Evolutionary conservation across 768 basidiomycete genomes (phyloP).

Genomic region (Mrakia blollopis): DNA sequence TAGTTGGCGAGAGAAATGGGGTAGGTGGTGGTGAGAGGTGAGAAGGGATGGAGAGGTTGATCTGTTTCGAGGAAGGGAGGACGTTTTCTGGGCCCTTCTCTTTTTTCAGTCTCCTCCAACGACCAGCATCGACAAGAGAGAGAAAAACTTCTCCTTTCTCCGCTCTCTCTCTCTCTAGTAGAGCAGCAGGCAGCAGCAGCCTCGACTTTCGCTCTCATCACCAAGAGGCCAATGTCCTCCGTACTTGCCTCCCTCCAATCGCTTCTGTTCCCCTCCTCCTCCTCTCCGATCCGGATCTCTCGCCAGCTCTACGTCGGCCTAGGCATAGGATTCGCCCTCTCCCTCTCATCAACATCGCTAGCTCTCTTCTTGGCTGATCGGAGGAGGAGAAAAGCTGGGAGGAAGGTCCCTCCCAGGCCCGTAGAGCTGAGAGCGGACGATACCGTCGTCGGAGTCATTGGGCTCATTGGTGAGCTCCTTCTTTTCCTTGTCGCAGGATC

Average conservation of each 20-base stretch:
- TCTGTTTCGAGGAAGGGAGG: slow-evolving; percentile 4
- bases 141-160: background rate
- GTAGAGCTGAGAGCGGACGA: slow-evolving; percentile 58
- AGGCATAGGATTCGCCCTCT: slow-evolving; percentile 69
- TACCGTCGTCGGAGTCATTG: slow-evolving; percentile 70
- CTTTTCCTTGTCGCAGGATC: background rate
- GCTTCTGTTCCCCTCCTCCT: slow-evolving; percentile 16
- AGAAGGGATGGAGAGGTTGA: slow-evolving; percentile 5
- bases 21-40: background rate
- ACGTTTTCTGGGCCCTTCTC: background rate
- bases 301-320: slow-evolving; percentile 48
- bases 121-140: no score
- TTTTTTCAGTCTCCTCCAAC: background rate
- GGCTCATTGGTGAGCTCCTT: slow-evolving; percentile 67
- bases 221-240: background rate
- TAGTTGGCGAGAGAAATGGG: background rate
- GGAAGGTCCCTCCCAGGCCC: slow-evolving; percentile 40
- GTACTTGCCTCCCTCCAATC: slow-evolving; percentile 1
- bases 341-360: slow-evolving; percentile 64
- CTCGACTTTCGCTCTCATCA: background rate
- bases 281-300: slow-evolving; percentile 11
- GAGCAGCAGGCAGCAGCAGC: no score
- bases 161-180: background rate
- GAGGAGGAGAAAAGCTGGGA: slow-evolving; percentile 44
- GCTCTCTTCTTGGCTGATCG: slow-evolving; percentile 54